phyloP scores from a whole-genome alignment of 345 rosid genomes.

The Excoecaria cochinchinensis region DNA sequence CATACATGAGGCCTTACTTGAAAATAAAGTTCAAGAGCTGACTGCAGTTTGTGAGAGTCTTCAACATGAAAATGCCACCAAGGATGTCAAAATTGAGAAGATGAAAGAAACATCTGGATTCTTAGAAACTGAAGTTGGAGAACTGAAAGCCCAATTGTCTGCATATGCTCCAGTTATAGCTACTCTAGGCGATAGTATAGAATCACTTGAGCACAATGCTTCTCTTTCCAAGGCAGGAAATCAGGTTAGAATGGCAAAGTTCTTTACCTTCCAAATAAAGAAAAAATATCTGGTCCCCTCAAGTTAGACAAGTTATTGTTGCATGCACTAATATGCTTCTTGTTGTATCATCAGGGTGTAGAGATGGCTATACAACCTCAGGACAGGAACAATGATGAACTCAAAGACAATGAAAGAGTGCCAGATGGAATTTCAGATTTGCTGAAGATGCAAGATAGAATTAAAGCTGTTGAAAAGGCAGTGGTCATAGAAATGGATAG shows the following conservation, averaged over 20 bases:
- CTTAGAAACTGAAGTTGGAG: slow-evolving; percentile 28
- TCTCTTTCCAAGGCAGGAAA: slow-evolving; percentile 24
- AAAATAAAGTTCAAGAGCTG: slow-evolving; percentile 36
- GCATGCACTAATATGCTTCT: background rate
- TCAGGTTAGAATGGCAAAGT: slow-evolving; percentile 34
- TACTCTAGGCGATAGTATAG: slow-evolving; percentile 22
- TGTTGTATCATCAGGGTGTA: slow-evolving; percentile 22
- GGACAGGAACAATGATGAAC: slow-evolving; percentile 30
- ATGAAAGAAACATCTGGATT: slow-evolving; percentile 25
- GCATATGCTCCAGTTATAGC: slow-evolving; percentile 29
- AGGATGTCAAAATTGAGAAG: slow-evolving; percentile 22
- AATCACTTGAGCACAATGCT: slow-evolving; percentile 32
- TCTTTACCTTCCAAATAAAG: slow-evolving; percentile 5
- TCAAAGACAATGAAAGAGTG: slow-evolving; percentile 25
- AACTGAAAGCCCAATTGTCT: slow-evolving; percentile 29
- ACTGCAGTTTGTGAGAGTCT: slow-evolving; percentile 23
- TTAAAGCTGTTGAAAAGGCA: slow-evolving; percentile 44
- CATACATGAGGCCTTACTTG: slow-evolving; percentile 64
- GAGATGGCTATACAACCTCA: slow-evolving; percentile 26
- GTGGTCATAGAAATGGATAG: slow-evolving; percentile 43
- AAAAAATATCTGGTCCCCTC: background rate
- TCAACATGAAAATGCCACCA: slow-evolving; percentile 23
- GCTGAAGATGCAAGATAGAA: slow-evolving; percentile 48
- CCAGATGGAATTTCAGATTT: slow-evolving; percentile 51
- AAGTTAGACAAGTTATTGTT: no score